These are phyloP conservation scores for Teratosphaeria destructans DNA, from an alignment of 2,329 filamentous ascomycete species.

Conservation along the genomic window DNA sequence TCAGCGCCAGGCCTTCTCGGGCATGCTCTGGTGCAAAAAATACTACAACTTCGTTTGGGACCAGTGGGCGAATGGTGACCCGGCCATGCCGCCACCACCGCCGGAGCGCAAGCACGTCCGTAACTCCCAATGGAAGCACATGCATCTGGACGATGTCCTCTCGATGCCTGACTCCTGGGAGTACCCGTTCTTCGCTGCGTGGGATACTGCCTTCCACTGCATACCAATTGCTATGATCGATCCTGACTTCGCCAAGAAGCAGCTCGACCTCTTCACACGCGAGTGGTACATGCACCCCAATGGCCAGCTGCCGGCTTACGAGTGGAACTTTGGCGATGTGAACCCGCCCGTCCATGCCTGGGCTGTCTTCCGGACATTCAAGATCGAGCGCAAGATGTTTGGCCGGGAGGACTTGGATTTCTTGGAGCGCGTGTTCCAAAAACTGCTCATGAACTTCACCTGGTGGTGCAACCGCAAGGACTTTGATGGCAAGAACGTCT, in stretches of 20 bases:
- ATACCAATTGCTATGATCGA: constrained; percentile 96
- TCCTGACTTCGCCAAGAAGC: constrained; percentile 95
- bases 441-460: constrained; percentile 89
- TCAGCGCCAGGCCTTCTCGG: constrained; percentile 84
- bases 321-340: constrained; percentile 97
- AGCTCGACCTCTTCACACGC: constrained; percentile 86
- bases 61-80: constrained; percentile 93
- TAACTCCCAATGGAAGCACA: constrained; percentile 86
- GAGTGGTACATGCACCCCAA: constrained; percentile 99
- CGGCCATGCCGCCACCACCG: constrained; percentile 76
- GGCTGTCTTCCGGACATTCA: constrained; percentile 92
- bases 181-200: constrained; percentile 94
- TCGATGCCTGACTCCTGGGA: constrained; percentile 99
- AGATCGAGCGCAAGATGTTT: constrained; percentile 96
- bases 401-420: constrained; percentile 91
- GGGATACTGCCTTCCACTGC: constrained; percentile 95
- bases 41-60: constrained; percentile 97
- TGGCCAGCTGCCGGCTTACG: constrained; percentile 82
- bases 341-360: constrained; percentile 95
- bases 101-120: constrained; percentile 67
- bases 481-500: constrained; percentile 87
- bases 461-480: constrained; percentile 99
- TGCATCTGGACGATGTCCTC: constrained; percentile 87
- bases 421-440: constrained; percentile 91
- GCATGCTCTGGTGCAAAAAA: constrained; percentile 99